Base-by-base conservation (phyloP, 495 filamentous ascomycete genomes). In the Neurospora cerealis region DNA sequence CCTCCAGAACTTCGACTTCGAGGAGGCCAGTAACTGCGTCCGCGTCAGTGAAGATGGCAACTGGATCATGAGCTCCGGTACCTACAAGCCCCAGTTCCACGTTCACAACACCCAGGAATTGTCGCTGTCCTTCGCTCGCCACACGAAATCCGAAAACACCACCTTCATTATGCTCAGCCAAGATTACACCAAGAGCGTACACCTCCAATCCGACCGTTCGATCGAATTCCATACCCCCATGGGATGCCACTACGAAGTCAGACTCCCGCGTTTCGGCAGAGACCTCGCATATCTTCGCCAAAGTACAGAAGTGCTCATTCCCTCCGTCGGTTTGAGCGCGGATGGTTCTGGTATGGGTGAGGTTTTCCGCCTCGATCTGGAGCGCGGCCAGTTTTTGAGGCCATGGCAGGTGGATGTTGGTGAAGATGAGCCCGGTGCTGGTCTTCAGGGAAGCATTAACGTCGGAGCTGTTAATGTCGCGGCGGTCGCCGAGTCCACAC, bases 11-110 rank as follows among this genome's bases (percentile, higher is more conserved):
- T 99, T 99, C 79, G 95, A 97, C 78, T 99, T 98, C 75, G 96
- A 98, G 78, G 96, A 99, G 82, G 94, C 96, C n/a, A 97, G 95
- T 80, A 88, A 91, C 66, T 98, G 95, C 80, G 87, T 99, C 69
- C 86, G 93, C 41, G 92, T 93, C 40, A 97, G 93, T 80, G 96
- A 98, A 73, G 96, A 99, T 88, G 95, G 95, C 42, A 91, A 98
- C 78, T 99, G 96, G 93, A 93, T 97, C 11, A 96, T 98, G 93
- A 97, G 93, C 77, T 96, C 95, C 75, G 96, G 95, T 88, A 89
- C 83, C 80, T 87, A 99, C 84, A 98, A 99, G 77, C 96, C 96
- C 8, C 96, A 98, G 81, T 97, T 98, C 74, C 96, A 98, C 80
- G 93, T 93, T 7, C 97, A 99, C 80, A 92, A 97, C 77, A 88